Evolutionary conservation across 768 basidiomycete species (phyloP).

Genomic region (Termitomyces sp.): DNA sequence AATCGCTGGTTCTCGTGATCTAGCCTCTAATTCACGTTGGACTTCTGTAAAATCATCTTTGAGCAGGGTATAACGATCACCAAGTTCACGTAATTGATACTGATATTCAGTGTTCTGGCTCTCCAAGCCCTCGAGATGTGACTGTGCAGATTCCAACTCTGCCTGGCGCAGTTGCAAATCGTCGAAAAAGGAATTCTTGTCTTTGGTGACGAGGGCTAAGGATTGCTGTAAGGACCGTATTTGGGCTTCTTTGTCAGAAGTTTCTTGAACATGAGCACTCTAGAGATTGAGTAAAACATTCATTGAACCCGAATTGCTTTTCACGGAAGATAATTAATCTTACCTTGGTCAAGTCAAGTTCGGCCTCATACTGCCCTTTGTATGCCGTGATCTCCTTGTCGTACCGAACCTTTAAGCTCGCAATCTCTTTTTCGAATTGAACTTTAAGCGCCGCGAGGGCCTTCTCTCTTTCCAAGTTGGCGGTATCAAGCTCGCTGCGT

Average conservation of each 20-base stretch:
- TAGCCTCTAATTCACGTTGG: constrained; percentile 53
- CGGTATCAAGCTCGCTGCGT: constrained; percentile 60
- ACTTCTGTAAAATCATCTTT: constrained; percentile 68
- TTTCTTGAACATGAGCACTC: constrained; percentile 68
- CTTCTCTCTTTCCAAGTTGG: constrained; percentile 61
- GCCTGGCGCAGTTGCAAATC: constrained; percentile 85
- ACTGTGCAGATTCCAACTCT: constrained; percentile 81
- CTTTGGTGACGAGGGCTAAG: constrained; percentile 62
- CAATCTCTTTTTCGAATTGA: constrained; percentile 74
- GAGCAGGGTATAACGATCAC: constrained; percentile 68
- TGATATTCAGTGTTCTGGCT: constrained; percentile 81
- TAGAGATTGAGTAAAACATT: constrained; percentile 26
- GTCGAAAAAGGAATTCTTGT: constrained; percentile 83
- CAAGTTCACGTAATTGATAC: constrained; percentile 80
- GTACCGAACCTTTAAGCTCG: constrained; percentile 54
- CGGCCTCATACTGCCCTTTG: constrained; percentile 74
- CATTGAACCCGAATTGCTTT: constrained; percentile 2
- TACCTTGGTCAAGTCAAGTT: constrained; percentile 74
- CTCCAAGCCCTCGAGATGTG: constrained; percentile 70
- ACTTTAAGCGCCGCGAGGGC: constrained; percentile 54
- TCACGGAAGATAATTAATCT: constrained; percentile 10
- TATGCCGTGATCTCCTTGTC: constrained; percentile 71
- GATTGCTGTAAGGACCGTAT: constrained; percentile 70
- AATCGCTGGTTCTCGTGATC: constrained; percentile 39
- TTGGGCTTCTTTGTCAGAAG: constrained; percentile 54